These are phyloP conservation scores for Cichorium intybus DNA, from an alignment of 140 eudicot genomes.

Conservation along the genomic window DNA sequence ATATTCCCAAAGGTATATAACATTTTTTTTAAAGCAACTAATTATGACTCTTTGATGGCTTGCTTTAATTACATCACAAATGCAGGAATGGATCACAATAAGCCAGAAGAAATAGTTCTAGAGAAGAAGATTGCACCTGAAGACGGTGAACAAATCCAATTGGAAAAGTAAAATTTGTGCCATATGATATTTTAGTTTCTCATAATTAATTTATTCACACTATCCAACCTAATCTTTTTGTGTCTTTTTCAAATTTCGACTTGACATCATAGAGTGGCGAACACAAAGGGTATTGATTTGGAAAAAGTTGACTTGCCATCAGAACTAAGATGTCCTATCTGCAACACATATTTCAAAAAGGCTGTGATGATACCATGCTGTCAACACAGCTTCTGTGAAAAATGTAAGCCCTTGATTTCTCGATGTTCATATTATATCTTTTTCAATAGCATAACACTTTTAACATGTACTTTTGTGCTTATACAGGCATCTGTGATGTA, in stretches of 20 bases:
- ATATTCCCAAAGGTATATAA: slow-evolving; percentile 47
- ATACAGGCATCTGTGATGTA: slow-evolving; percentile 63
- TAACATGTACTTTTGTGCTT: slow-evolving; percentile 10
- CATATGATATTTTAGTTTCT: slow-evolving; percentile 3
- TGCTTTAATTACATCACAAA: slow-evolving; percentile 19
- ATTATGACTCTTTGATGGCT: not conserved
- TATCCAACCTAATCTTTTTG: slow-evolving; percentile 15
- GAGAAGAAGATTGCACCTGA: slow-evolving; percentile 38
- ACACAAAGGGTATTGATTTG: slow-evolving; percentile 32
- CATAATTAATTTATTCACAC: not conserved
- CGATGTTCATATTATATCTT: slow-evolving; percentile 6
- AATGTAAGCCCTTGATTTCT: slow-evolving; percentile 56
- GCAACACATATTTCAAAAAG: slow-evolving; percentile 72
- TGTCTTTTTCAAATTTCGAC: slow-evolving; percentile 5
- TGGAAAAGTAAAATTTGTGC: slow-evolving; percentile 39
- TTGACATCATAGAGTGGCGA: slow-evolving; percentile 29
- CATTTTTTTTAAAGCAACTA: not conserved
- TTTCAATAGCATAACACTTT: slow-evolving; percentile 3
- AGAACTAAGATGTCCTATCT: slow-evolving; percentile 80
- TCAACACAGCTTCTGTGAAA: slow-evolving; percentile 87
- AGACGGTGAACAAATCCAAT: slow-evolving; percentile 36
- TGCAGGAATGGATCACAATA: slow-evolving; percentile 31
- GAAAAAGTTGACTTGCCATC: slow-evolving; percentile 54
- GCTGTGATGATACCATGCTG: slow-evolving; percentile 99
- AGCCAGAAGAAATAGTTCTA: slow-evolving; percentile 32